Percentiles rank a stretch among this genome's conserved stretches.
These are phyloP conservation scores for Euphorbia corollata DNA, from an alignment of 441 rosid species.

Conservation along the genomic window DNA sequence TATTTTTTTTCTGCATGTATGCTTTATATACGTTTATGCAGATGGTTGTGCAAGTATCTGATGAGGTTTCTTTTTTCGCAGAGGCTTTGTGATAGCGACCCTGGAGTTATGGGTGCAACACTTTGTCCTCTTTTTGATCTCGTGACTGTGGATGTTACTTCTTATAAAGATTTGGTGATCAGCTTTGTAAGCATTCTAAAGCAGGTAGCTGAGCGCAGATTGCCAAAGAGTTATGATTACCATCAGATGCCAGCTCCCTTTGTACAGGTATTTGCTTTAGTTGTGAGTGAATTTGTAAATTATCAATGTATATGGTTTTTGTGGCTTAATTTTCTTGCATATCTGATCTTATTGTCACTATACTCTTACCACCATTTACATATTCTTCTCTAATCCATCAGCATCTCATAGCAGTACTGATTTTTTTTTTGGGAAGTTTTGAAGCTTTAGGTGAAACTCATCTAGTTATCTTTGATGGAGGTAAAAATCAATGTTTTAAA, in stretches of 20 bases:
- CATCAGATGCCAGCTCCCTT: conserved; percentile 97
- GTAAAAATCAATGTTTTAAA: no score
- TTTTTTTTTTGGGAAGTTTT: not conserved
- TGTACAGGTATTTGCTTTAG: conserved; percentile 55
- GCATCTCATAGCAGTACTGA: not conserved
- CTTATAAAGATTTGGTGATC: conserved; percentile 75
- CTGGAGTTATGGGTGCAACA: conserved; percentile 97
- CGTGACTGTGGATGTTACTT: conserved; percentile 51
- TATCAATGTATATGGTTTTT: not conserved
- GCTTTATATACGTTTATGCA: not conserved
- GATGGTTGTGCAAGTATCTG: not conserved
- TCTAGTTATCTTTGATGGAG: not conserved
- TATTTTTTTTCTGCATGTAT: not conserved
- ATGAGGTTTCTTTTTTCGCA: conserved; percentile 26
- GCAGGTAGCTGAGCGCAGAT: conserved; percentile 79
- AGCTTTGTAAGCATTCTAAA: conserved; percentile 93
- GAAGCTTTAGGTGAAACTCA: not conserved
- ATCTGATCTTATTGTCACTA: not conserved
- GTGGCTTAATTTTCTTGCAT: not conserved
- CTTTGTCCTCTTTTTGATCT: conserved; percentile 90
- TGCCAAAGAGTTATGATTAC: conserved; percentile 85
- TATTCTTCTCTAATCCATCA: not conserved
- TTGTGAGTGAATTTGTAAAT: not conserved
- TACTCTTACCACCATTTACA: not conserved
- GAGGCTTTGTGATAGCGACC: conserved; percentile 90